Evolutionary conservation across 2,329 filamentous ascomycete species (phyloP).

Genomic region (Sclerotiophoma versabilis): DNA sequence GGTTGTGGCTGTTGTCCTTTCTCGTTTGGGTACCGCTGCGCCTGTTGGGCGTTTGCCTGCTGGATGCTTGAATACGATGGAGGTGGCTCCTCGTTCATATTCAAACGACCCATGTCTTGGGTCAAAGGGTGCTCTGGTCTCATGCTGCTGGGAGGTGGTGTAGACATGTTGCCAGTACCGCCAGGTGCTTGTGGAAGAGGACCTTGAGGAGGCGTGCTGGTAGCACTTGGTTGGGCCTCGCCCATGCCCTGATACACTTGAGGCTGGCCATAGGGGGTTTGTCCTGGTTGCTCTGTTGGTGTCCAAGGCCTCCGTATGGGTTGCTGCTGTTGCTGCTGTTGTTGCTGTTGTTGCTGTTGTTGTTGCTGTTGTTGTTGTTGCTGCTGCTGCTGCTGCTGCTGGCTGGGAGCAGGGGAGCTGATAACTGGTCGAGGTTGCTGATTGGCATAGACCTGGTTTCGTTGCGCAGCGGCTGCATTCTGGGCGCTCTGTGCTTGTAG

Average conservation of each 20-base stretch:
- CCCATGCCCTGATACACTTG: constrained; percentile 89
- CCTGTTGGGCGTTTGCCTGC: constrained; percentile 48
- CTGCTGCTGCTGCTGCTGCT: constrained; percentile 44
- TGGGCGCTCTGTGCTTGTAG: constrained; percentile 77
- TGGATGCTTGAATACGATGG: constrained; percentile 84
- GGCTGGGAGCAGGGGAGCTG: constrained; percentile 52
- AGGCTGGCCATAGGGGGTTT: constrained; percentile 85
- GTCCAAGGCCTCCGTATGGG: constrained; percentile 80
- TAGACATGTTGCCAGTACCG: constrained; percentile 21
- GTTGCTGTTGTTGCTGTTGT: constrained; percentile 11
- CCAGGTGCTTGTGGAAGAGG: constrained; percentile 39
- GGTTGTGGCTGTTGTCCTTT: constrained; percentile 64
- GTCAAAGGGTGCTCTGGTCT: constrained; percentile 72
- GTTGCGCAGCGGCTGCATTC: constrained; percentile 81
- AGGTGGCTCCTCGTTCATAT: constrained; percentile 81
- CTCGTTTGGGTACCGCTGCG: constrained; percentile 74
- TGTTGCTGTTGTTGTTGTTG: constrained; percentile 24
- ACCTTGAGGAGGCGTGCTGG: constrained; percentile 50
- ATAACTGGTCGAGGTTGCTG: constrained; percentile 56
- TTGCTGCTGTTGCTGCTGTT: constrained; percentile 49
- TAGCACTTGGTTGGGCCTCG: constrained; percentile 60
- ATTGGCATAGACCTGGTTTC: constrained; percentile 75
- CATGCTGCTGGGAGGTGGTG: constrained; percentile 38
- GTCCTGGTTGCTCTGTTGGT: constrained; percentile 87
- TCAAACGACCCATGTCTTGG: constrained; percentile 84